phyloP scores from a whole-genome alignment of 192 early-diverging fungal genomes.

The Podila horticola region DNA sequence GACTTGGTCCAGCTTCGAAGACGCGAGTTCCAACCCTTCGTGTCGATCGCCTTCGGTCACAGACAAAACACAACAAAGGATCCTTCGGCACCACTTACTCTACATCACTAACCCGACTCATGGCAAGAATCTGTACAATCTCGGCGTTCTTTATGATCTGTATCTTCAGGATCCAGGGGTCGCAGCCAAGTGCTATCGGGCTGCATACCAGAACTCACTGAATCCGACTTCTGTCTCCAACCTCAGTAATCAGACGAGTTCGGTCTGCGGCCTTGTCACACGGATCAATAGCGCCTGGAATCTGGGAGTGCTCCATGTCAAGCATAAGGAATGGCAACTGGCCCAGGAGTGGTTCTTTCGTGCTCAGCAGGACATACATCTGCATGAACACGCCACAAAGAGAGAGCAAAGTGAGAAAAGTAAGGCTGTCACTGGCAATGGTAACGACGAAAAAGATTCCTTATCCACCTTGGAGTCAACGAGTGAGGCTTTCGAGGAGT shows the following conservation, averaged over 20 bases:
- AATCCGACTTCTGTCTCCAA: too few relatives aligned
- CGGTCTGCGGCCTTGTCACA: not conserved
- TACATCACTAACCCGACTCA: slow-evolving; percentile 42
- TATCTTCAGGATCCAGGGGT: slow-evolving; percentile 15
- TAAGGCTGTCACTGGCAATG: not conserved
- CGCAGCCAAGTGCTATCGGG: slow-evolving; percentile 22
- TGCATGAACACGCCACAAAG: slow-evolving; percentile 5
- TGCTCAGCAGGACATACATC: slow-evolving; percentile 18
- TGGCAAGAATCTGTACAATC: slow-evolving; percentile 41
- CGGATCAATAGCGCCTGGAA: slow-evolving; percentile 51
- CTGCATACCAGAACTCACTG: slow-evolving; percentile 16
- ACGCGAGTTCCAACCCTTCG: not conserved
- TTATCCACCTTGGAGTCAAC: not conserved
- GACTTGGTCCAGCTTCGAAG: not conserved
- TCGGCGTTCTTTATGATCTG: slow-evolving; percentile 36
- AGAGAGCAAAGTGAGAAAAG: not conserved
- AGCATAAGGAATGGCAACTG: slow-evolving; percentile 17
- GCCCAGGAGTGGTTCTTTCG: slow-evolving; percentile 33
- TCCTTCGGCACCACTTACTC: slow-evolving; percentile 27
- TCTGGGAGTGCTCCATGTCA: slow-evolving; percentile 23
- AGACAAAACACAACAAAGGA: slow-evolving; percentile 12
- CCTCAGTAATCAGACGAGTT: not conserved
- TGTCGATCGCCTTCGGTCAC: not conserved
- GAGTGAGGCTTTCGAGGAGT: not conserved
- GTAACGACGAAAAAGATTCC: not conserved